Percentiles rank a stretch among this genome's conserved stretches.
Conservation (phyloP, 2,329 filamentous ascomycete species). For the Cordyceps farinosa region DNA sequence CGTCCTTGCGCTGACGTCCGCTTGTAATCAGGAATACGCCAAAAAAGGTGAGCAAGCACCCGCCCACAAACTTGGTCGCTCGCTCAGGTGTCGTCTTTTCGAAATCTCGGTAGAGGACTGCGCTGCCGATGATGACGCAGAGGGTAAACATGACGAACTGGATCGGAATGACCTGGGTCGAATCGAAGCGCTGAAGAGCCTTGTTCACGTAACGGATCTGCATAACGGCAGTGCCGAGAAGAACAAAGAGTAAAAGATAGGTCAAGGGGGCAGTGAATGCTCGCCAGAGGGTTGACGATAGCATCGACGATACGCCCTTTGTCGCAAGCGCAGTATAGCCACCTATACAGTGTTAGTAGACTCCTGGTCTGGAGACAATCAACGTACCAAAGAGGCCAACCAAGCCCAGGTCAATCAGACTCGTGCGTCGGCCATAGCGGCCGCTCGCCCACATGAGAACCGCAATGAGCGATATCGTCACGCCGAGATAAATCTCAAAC, state of each 20-base stretch:
- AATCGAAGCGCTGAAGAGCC: constrained; percentile 85
- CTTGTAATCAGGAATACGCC: constrained; percentile 98
- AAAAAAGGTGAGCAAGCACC: constrained; percentile 87
- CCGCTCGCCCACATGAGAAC: constrained; percentile 78
- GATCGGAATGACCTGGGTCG: constrained; percentile 94
- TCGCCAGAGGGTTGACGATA: constrained; percentile 85
- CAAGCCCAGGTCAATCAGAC: constrained; percentile 87
- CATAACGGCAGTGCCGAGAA: constrained; percentile 84
- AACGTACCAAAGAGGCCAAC: constrained; percentile 85
- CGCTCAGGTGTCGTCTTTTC: constrained; percentile 72
- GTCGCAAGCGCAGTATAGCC: constrained; percentile 96
- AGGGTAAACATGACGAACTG: constrained; percentile 97
- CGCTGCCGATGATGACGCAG: constrained; percentile 91
- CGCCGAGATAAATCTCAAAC: constrained; percentile 84
- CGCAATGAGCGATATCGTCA: constrained; percentile 71
- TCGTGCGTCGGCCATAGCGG: constrained; percentile 77
- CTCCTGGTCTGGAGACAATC: constrained; percentile 7
- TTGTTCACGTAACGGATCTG: constrained; percentile 96
- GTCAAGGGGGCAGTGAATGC: constrained; percentile 90
- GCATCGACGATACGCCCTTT: constrained; percentile 91
- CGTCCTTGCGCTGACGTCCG: constrained; percentile 59
- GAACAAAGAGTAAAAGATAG: constrained; percentile 75
- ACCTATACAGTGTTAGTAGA: constrained; percentile 46
- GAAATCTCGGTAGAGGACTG: constrained; percentile 91
- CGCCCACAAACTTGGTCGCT: constrained; percentile 80